Evolutionary conservation across 306 rosid species (phyloP).

Genomic region (Corylus avellana): DNA sequence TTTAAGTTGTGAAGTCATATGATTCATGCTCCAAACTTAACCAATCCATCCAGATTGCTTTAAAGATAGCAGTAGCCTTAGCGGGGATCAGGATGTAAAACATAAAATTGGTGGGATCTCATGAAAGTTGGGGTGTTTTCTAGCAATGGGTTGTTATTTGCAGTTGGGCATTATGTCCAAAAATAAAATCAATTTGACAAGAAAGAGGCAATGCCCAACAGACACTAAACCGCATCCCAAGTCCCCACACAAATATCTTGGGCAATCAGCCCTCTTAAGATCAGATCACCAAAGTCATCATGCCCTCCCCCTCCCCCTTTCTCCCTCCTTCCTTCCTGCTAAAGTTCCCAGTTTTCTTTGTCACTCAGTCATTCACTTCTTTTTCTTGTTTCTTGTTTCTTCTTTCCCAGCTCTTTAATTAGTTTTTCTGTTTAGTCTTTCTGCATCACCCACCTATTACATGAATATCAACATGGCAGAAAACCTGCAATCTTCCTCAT

Average conservation of each 20-base stretch:
- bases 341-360: neutral
- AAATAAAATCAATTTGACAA: neutral
- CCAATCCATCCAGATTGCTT: neutral
- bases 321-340: neutral
- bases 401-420: neutral
- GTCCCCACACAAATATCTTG: neutral
- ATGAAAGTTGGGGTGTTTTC: neutral
- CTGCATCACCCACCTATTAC: conserved; percentile 7
- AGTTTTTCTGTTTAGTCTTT: neutral
- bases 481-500: neutral
- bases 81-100: neutral
- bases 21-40: neutral
- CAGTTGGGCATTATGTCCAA: neutral
- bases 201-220: neutral
- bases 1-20: neutral
- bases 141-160: neutral
- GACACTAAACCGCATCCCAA: neutral
- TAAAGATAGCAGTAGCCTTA: neutral
- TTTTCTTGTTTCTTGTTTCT: neutral
- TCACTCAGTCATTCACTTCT: neutral
- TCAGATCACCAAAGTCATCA: neutral
- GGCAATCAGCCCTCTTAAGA: neutral
- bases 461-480: neutral
- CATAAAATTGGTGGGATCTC: neutral
- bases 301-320: too few relatives aligned